These are phyloP conservation scores for Malus sylvestris DNA, from an alignment of 306 rosid species.

Conservation along the genomic window DNA sequence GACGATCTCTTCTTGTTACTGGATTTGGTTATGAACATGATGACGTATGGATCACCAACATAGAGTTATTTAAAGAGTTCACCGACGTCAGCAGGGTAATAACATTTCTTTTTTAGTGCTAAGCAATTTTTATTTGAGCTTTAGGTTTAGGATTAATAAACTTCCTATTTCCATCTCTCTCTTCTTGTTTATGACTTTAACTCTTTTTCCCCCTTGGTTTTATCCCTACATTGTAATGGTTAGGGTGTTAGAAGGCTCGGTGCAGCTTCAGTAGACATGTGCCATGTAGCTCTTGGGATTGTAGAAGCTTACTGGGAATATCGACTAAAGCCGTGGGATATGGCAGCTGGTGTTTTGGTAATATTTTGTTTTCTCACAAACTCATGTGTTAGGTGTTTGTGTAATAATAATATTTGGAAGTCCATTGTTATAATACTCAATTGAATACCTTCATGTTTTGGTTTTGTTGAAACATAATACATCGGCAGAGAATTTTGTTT, in stretches of 20 bases:
- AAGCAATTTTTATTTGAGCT: background rate
- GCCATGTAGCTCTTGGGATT: constrained; percentile 92
- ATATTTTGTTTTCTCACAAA: constrained; percentile 11
- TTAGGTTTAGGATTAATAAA: background rate
- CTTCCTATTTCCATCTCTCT: background rate
- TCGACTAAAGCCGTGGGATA: constrained; percentile 98
- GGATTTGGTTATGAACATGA: constrained; percentile 98
- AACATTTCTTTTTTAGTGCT: background rate
- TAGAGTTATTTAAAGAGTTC: constrained; percentile 78
- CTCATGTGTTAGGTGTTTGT: background rate
- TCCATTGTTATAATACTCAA: too few species aligned
- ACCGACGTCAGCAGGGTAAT: constrained; percentile 94
- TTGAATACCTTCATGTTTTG: background rate
- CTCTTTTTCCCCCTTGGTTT: background rate
- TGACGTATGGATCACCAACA: constrained; percentile 86
- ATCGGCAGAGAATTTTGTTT: background rate
- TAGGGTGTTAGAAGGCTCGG: constrained; percentile 99
- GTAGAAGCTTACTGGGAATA: constrained; percentile 98
- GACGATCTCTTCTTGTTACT: constrained; percentile 79
- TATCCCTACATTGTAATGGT: constrained; percentile 5
- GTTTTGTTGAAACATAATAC: background rate
- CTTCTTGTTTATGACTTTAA: background rate
- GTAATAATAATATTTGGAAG: background rate
- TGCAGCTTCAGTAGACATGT: constrained; percentile 98
- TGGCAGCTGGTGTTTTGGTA: constrained; percentile 99